Base-by-base conservation (phyloP, 75 land plant genomes). In the Azolla pinnata region DNA sequence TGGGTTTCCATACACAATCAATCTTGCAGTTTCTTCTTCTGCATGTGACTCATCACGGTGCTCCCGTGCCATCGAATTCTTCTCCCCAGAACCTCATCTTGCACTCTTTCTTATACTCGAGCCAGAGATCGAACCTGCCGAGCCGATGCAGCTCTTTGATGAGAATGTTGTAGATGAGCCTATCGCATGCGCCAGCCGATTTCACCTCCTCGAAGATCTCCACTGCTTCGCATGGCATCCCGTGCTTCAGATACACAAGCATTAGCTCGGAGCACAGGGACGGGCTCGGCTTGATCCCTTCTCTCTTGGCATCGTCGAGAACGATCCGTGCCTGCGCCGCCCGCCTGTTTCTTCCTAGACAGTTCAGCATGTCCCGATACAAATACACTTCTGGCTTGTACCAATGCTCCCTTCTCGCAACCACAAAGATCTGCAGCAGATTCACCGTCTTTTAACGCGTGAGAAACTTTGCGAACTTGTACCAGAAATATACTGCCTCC, bases 391-490 rank as follows among this genome's bases (percentile, higher is more conserved):
- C 75, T 14, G 96, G 84, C 50, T 70, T 75, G 50, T 82, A 88
- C 89, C 88, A 88, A 35, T 46, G 67, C 60, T 88, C 95, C 64
- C 79, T 85, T 53, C 76, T 66, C 44, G 75, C 72, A 53, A 71
- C 72, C 7, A 72, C 59, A 66, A 84, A 88, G 2, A 88, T 78
- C 95, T 88, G 64, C 54, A 54, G 67, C 20, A 60, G 49, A 21
- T 44, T 26, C 20, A 19, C 28, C 62, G n/a, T n/a, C n/a, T n/a
- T n/a, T n/a, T n/a, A n/a, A n/a, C n/a, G n/a, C n/a, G n/a, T n/a
- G n/a, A n/a, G n/a, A n/a, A n/a, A n/a, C n/a, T n/a, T n/a, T n/a
- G n/a, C n/a, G n/a, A n/a, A n/a, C n/a, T n/a, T n/a, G n/a, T n/a
- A n/a, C n/a, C n/a, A n/a, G n/a, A n/a, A n/a, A n/a, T n/a, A n/a